phyloP scores from a whole-genome alignment of 2,329 filamentous ascomycete genomes.

The Pezicula radicicola region DNA sequence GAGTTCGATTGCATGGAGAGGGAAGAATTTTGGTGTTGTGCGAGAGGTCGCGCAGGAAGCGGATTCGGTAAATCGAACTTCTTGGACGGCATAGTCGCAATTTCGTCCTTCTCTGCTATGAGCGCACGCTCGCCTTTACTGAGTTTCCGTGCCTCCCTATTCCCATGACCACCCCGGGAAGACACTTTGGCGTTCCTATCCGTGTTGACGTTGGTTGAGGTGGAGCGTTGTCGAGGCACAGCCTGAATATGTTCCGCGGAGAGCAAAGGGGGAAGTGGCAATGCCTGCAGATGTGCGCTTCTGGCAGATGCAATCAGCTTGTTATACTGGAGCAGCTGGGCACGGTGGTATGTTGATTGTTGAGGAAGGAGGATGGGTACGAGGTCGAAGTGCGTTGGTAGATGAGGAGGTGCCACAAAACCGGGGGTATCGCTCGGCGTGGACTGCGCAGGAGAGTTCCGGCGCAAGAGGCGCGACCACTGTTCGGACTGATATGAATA shows the following conservation, averaged over 20 bases:
- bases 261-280: conserved; percentile 52
- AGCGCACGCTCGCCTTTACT: conserved; percentile 60
- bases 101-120: conserved; percentile 55
- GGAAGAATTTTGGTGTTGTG: conserved; percentile 43
- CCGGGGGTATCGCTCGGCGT: conserved; percentile 18
- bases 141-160: conserved; percentile 52
- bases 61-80: conserved; percentile 27
- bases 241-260: conserved; percentile 55
- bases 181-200: conserved; percentile 41
- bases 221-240: conserved; percentile 45
- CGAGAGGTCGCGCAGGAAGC: conserved; percentile 24
- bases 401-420: conserved; percentile 23
- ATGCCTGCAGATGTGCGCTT: conserved; percentile 50
- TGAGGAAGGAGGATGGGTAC: conserved; percentile 56
- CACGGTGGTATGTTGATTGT: conserved; percentile 56
- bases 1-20: conserved; percentile 75
- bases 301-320: conserved; percentile 54
- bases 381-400: conserved; percentile 46
- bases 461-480: conserved; percentile 31
- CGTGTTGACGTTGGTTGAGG: conserved; percentile 43
- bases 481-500: conserved; percentile 32
- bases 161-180: conserved; percentile 52
- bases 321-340: conserved; percentile 63
- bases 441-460: conserved; percentile 27
- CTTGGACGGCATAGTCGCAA: conserved; percentile 28